Evolutionary conservation across 129 eudicot species (phyloP).

Genomic region (Scalesia atractyloides): DNA sequence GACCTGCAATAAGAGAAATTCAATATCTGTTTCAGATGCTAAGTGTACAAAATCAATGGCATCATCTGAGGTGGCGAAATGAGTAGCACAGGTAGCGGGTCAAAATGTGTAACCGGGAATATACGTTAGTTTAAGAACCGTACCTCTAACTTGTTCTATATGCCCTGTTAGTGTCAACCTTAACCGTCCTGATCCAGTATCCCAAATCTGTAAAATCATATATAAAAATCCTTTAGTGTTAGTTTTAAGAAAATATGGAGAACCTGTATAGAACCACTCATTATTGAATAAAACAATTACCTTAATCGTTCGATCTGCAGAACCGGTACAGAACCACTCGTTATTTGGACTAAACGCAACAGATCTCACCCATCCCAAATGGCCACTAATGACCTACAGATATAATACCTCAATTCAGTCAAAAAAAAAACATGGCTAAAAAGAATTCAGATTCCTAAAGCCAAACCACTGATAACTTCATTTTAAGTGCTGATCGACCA

Average conservation of each 20-base stretch:
- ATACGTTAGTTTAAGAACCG: conserved; percentile 7
- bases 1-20: conserved; percentile 56
- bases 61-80: background rate
- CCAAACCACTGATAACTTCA: background rate
- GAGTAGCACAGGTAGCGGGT: background rate
- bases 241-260: background rate
- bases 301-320: conserved; percentile 98
- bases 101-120: background rate
- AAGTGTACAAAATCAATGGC: conserved; percentile 8
- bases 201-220: conserved; percentile 77
- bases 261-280: background rate
- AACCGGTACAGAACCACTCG: conserved; percentile 96
- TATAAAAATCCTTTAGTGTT: conserved; percentile 2
- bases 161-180: conserved; percentile 94
- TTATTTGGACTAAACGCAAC: conserved; percentile 93
- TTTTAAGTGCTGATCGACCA: background rate
- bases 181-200: conserved; percentile 71
- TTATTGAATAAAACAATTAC: conserved; percentile 31
- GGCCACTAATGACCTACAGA: conserved; percentile 90
- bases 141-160: conserved; percentile 98
- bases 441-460: background rate
- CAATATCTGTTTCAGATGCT: background rate
- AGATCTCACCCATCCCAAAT: conserved; percentile 99
- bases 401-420: conserved; percentile 9
- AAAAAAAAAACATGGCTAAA: background rate